phyloP scores from a whole-genome alignment of 257 asterid species.

The Rehmannia glutinosa region DNA sequence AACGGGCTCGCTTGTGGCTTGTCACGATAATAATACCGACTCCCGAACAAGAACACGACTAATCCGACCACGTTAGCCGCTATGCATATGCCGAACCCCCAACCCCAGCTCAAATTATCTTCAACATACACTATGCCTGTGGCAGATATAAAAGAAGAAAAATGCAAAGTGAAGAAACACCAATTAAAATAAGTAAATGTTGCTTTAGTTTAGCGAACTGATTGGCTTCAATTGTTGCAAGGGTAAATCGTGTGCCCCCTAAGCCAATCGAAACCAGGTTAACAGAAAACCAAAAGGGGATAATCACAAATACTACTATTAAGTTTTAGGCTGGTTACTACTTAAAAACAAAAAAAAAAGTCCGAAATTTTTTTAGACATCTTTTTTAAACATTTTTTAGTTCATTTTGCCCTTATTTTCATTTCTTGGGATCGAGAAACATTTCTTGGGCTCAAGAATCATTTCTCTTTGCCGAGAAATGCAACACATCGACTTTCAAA shows the following conservation, averaged over 20 bases:
- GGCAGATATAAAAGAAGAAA: conserved; percentile 9
- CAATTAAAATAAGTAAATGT: conserved; percentile 39
- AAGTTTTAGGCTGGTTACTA: too few species aligned
- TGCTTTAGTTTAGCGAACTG: conserved; percentile 30
- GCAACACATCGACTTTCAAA: too few species aligned
- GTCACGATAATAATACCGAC: conserved; percentile 18
- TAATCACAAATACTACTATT: too few species aligned
- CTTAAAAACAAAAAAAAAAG: too few species aligned
- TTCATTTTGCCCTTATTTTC: too few species aligned
- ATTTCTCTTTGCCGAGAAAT: too few species aligned
- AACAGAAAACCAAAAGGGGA: too few species aligned
- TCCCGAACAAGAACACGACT: conserved; percentile 34
- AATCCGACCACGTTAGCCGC: conserved; percentile 22
- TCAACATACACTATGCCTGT: conserved; percentile 43
- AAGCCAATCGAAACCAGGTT: conserved; percentile 24
- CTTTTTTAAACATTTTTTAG: too few species aligned
- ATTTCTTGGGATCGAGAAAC: too few species aligned
- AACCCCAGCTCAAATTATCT: conserved; percentile 44
- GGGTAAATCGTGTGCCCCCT: conserved; percentile 38
- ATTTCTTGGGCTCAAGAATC: too few species aligned
- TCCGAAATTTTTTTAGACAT: too few species aligned
- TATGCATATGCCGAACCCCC: conserved; percentile 30
- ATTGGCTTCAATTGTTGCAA: conserved; percentile 49
- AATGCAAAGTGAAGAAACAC: conserved; percentile 33
- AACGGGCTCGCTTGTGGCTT: conserved; percentile 39